A percentile compares a stretch with the other conserved stretches of the same genome.
These are phyloP conservation scores for Flagelloscypha sp. DNA, from an alignment of 768 basidiomycete genomes.

Conservation along the genomic window DNA sequence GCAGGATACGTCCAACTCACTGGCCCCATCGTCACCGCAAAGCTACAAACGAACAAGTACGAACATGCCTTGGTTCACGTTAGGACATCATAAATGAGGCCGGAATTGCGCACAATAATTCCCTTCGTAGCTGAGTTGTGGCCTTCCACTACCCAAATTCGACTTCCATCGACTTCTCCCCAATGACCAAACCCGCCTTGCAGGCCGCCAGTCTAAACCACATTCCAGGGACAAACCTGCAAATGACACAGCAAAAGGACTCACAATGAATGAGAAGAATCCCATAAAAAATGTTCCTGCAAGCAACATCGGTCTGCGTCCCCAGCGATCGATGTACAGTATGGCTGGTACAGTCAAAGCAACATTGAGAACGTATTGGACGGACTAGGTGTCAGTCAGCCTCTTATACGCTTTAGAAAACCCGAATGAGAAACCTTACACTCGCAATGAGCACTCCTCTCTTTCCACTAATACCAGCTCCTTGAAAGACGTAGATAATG, in stretches of 20 bases:
- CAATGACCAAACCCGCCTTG: slow-evolving; percentile 41
- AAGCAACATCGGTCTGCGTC: slow-evolving; percentile 46
- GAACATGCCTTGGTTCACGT: too few species aligned
- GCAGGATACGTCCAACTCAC: slow-evolving; percentile 39
- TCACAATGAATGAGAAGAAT: slow-evolving; percentile 47
- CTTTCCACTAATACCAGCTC: slow-evolving; percentile 43
- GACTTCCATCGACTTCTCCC: slow-evolving; percentile 24
- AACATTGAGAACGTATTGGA: slow-evolving; percentile 54
- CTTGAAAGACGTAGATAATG: slow-evolving; percentile 42
- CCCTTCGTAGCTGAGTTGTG: slow-evolving; percentile 34
- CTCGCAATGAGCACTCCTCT: slow-evolving; percentile 46
- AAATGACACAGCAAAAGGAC: too few species aligned
- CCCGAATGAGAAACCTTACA: too few species aligned
- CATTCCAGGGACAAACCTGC: too few species aligned
- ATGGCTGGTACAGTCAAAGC: slow-evolving; percentile 24
- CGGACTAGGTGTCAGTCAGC: slow-evolving; percentile 44
- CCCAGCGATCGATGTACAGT: slow-evolving; percentile 42
- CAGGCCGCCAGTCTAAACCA: slow-evolving; percentile 42
- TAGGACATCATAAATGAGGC: too few species aligned
- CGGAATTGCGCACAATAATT: slow-evolving; percentile 44
- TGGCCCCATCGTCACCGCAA: slow-evolving; percentile 43
- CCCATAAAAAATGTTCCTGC: slow-evolving; percentile 39
- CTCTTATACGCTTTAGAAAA: too few species aligned
- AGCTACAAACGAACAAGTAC: slow-evolving; percentile 45
- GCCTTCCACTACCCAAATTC: slow-evolving; percentile 40